These are phyloP conservation scores for Cytospora paraplurivora DNA, from an alignment of 2,329 filamentous ascomycete genomes.

Conservation along the genomic window DNA sequence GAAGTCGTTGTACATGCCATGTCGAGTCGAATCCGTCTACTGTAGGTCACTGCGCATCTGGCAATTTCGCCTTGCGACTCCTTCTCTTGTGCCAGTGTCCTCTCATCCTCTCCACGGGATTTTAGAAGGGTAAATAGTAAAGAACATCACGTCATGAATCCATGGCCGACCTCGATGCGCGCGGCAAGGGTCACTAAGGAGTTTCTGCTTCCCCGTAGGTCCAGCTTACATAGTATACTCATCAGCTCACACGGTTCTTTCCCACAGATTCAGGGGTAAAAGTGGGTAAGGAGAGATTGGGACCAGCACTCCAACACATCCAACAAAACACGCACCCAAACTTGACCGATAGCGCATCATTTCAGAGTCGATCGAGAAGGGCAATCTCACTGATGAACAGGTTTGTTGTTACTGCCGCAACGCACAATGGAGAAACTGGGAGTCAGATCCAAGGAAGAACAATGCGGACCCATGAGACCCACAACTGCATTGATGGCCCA, in stretches of 20 bases:
- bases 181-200: background rate
- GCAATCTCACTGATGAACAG: background rate
- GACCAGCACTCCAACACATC: constrained; percentile 17
- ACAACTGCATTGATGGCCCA: constrained; percentile 3
- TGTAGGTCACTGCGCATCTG: too few relatives aligned
- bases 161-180: background rate
- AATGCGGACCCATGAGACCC: background rate
- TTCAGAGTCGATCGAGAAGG: constrained; percentile 4
- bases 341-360: background rate
- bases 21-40: too few relatives aligned
- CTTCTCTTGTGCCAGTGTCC: too few relatives aligned
- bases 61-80: too few relatives aligned
- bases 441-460: background rate
- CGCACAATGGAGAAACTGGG: too few relatives aligned
- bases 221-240: background rate
- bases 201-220: too few relatives aligned
- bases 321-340: constrained; percentile 10
- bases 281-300: constrained; percentile 14
- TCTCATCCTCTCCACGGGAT: too few relatives aligned
- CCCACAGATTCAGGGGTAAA: constrained; percentile 22
- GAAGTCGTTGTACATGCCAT: too few relatives aligned
- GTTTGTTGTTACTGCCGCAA: background rate
- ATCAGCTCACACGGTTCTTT: background rate
- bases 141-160: background rate
- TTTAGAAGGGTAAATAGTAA: too few relatives aligned